A percentile compares a stretch with the other conserved stretches of the same genome.
Conservation (phyloP, 1,284 basidiomycete species). For the Pisolithus thermaeus region DNA sequence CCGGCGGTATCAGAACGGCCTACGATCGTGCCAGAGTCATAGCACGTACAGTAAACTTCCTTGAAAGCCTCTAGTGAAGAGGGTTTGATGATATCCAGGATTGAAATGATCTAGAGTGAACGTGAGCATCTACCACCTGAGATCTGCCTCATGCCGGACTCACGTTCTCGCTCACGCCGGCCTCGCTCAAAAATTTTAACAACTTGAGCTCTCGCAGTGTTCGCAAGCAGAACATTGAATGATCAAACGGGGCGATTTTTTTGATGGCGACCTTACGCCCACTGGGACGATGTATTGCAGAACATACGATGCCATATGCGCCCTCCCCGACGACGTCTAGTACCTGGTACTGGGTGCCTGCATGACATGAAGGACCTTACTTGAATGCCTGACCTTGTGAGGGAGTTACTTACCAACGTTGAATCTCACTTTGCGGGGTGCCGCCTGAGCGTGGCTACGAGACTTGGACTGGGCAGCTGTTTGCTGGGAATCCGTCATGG, state of each 20-base stretch:
- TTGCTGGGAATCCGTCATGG: not conserved
- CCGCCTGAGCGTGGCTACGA: conserved; percentile 34
- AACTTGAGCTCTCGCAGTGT: conserved; percentile 86
- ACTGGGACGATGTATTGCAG: conserved; percentile 76
- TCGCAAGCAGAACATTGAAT: conserved; percentile 86
- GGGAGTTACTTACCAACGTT: conserved; percentile 71
- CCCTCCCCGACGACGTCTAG: conserved; percentile 89
- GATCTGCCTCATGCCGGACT: conserved; percentile 27
- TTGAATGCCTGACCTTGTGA: not conserved
- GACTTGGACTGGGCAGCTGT: not conserved
- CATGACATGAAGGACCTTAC: conserved; percentile 1
- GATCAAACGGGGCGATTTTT: conserved; percentile 90
- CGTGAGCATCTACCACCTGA: conserved; percentile 2
- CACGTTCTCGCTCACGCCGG: conserved; percentile 90
- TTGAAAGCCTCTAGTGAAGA: conserved; percentile 86
- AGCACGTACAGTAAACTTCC: conserved; percentile 76
- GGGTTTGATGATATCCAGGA: conserved; percentile 92
- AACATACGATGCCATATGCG: conserved; percentile 86
- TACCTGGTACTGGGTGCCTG: conserved; percentile 80
- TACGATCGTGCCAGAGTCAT: not conserved
- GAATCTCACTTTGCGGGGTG: conserved; percentile 86
- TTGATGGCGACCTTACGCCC: conserved; percentile 84
- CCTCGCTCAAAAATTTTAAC: conserved; percentile 86
- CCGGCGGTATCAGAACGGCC: not conserved
- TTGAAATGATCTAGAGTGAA: conserved; percentile 79